Conservation (phyloP, 768 basidiomycete species). For the Phlegmacium glaucopus region DNA sequence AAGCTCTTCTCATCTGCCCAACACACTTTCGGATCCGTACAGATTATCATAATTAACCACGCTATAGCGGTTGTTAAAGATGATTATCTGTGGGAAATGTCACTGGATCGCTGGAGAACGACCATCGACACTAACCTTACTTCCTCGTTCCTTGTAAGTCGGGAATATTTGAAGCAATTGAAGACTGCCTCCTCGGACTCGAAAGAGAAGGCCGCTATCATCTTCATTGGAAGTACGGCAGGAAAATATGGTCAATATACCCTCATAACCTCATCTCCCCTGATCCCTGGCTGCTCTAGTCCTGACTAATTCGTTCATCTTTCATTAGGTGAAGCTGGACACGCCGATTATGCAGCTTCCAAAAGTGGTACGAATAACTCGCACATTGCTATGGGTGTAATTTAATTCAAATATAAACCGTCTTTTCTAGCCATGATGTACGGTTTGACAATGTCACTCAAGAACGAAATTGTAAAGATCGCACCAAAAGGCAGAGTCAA, state of each 20-base stretch:
- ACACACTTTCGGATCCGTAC: conserved; percentile 8
- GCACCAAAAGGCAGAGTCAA: conserved; percentile 73
- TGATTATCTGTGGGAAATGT: conserved; percentile 52
- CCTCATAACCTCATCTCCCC: neutral
- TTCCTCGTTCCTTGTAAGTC: conserved; percentile 61
- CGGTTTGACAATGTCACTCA: conserved; percentile 61
- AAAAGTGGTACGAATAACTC: conserved; percentile 56
- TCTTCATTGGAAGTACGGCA: conserved; percentile 68
- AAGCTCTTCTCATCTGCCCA: conserved; percentile 44
- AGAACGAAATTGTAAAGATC: conserved; percentile 80
- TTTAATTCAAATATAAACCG: too few species aligned
- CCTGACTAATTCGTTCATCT: neutral
- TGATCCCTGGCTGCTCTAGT: too few species aligned
- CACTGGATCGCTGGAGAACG: conserved; percentile 58
- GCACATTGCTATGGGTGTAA: too few species aligned
- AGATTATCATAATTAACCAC: conserved; percentile 57
- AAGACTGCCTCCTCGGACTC: conserved; percentile 31
- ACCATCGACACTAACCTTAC: conserved; percentile 66
- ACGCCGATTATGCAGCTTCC: conserved; percentile 63
- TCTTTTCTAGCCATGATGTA: conserved; percentile 60
- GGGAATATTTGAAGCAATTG: conserved; percentile 54
- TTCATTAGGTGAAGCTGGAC: conserved; percentile 47
- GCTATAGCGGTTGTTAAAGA: conserved; percentile 46
- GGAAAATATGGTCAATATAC: conserved; percentile 56
- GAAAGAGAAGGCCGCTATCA: conserved; percentile 55